These are phyloP conservation scores for Heliamphora exappendiculata DNA, from an alignment of 148 eudicot species.

Conservation along the genomic window DNA sequence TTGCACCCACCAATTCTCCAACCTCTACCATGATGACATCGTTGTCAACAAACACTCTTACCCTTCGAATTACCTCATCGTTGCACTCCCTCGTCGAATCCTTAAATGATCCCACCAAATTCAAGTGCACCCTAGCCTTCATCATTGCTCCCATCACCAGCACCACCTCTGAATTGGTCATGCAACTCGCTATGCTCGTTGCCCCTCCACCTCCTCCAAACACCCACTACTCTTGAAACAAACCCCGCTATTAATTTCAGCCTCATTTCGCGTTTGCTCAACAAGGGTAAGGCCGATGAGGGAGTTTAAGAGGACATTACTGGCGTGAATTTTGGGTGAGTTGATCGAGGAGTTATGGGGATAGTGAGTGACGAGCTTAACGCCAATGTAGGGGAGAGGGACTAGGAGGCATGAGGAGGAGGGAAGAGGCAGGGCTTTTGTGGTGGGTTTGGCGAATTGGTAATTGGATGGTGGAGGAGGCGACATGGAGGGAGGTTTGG, in stretches of 20 bases:
- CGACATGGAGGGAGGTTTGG: slow-evolving; percentile 50
- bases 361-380: slow-evolving; percentile 68
- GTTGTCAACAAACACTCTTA: slow-evolving; percentile 73
- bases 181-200: slow-evolving; percentile 71
- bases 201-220: slow-evolving; percentile 40
- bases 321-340: slow-evolving; percentile 58
- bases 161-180: slow-evolving; percentile 66
- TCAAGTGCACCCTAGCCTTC: slow-evolving; percentile 73
- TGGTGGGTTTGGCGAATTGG: slow-evolving; percentile 71
- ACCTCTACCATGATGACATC: slow-evolving; percentile 71
- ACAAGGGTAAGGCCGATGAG: slow-evolving; percentile 61
- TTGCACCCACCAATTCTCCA: slow-evolving; percentile 85
- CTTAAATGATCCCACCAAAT: slow-evolving; percentile 86
- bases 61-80: slow-evolving; percentile 65
- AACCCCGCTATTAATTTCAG: slow-evolving; percentile 27
- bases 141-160: slow-evolving; percentile 54
- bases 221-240: slow-evolving; percentile 34
- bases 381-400: slow-evolving; percentile 64
- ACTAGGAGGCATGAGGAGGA: slow-evolving; percentile 97
- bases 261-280: slow-evolving; percentile 22
- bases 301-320: slow-evolving; percentile 51
- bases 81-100: slow-evolving; percentile 85
- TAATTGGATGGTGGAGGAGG: slow-evolving; percentile 42
- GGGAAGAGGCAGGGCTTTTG: slow-evolving; percentile 44
- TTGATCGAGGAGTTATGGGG: slow-evolving; percentile 46